Percentiles rank a stretch among this genome's conserved stretches.
These are phyloP conservation scores for Colletotrichum coccodes DNA, from an alignment of 2,329 filamentous ascomycete genomes.

Conservation along the genomic window DNA sequence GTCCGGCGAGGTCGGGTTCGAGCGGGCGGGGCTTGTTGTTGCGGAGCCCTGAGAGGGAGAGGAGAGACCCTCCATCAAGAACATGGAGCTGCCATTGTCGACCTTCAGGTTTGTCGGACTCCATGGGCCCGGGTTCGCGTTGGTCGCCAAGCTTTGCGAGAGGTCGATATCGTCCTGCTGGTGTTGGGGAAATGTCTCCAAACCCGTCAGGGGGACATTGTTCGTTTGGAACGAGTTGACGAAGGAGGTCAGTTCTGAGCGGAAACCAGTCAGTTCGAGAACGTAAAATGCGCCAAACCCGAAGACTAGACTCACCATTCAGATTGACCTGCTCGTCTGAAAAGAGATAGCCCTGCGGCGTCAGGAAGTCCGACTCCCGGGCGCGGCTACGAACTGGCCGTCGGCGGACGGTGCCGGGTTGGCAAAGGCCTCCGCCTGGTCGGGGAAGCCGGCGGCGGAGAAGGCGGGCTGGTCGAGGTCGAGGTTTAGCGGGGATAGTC, in stretches of 20 bases:
- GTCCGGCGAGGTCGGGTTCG: slow-evolving; percentile 38
- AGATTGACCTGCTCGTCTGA: slow-evolving; percentile 45
- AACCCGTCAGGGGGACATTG: slow-evolving; percentile 35
- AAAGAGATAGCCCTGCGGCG: slow-evolving; percentile 52
- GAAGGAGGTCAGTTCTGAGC: slow-evolving; percentile 34
- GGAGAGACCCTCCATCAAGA: slow-evolving; percentile 51
- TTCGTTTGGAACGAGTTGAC: slow-evolving; percentile 45
- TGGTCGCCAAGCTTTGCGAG: slow-evolving; percentile 43
- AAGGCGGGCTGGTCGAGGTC: slow-evolving; percentile 50
- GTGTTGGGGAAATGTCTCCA: slow-evolving; percentile 34
- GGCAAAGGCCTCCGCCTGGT: slow-evolving; percentile 43
- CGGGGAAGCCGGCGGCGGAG: slow-evolving; percentile 46
- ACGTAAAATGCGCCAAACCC: background rate
- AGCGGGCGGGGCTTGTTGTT: slow-evolving; percentile 39
- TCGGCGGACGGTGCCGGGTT: slow-evolving; percentile 40
- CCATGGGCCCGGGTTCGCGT: slow-evolving; percentile 52
- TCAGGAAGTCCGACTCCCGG: slow-evolving; percentile 45
- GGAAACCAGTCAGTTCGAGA: background rate
- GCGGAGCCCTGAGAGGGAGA: slow-evolving; percentile 44
- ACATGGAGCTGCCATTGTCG: slow-evolving; percentile 42
- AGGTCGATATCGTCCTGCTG: slow-evolving; percentile 48
- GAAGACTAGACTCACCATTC: slow-evolving; percentile 39
- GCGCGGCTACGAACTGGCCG: slow-evolving; percentile 42
- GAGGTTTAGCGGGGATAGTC: slow-evolving; percentile 54
- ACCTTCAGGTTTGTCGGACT: slow-evolving; percentile 48